These are phyloP conservation scores for Wolfiporia cocos DNA, from an alignment of 1,284 basidiomycete genomes.

Conservation along the genomic window DNA sequence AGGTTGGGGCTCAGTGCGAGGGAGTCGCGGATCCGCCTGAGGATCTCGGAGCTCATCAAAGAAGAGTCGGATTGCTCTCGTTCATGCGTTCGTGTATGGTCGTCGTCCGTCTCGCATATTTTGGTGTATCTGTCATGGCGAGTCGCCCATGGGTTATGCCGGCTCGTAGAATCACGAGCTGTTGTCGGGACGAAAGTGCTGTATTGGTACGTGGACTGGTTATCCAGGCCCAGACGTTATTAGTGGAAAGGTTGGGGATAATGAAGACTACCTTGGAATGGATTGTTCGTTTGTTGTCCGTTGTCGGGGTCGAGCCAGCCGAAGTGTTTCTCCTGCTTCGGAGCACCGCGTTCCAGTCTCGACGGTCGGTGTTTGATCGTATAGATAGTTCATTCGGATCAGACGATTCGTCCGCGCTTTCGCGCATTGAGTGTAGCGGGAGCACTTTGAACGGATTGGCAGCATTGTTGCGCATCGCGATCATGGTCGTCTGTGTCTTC, in stretches of 20 bases:
- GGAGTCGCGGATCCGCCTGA: neutral
- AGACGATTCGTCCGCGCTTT: neutral
- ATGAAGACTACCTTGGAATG: neutral
- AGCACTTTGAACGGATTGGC: constrained; percentile 12
- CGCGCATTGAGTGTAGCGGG: constrained; percentile 8
- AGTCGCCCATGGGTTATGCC: no score
- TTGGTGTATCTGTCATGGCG: no score
- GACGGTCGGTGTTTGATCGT: no score
- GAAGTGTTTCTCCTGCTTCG: neutral
- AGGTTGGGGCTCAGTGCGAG: neutral
- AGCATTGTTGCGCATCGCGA: constrained; percentile 11
- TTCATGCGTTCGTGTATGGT: neutral
- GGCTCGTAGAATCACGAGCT: no score
- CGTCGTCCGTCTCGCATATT: no score
- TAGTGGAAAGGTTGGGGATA: no score
- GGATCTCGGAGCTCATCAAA: neutral
- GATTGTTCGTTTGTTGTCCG: neutral
- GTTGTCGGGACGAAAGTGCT: no score
- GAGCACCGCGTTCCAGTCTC: neutral
- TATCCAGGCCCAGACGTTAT: no score
- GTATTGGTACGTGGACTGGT: no score
- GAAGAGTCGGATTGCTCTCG: neutral
- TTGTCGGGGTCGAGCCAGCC: neutral
- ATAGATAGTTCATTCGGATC: no score
- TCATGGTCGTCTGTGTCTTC: constrained; percentile 14